These are phyloP conservation scores for Scheffersomyces spartinae DNA, from an alignment of 805 yeast genomes.

Conservation along the genomic window DNA sequence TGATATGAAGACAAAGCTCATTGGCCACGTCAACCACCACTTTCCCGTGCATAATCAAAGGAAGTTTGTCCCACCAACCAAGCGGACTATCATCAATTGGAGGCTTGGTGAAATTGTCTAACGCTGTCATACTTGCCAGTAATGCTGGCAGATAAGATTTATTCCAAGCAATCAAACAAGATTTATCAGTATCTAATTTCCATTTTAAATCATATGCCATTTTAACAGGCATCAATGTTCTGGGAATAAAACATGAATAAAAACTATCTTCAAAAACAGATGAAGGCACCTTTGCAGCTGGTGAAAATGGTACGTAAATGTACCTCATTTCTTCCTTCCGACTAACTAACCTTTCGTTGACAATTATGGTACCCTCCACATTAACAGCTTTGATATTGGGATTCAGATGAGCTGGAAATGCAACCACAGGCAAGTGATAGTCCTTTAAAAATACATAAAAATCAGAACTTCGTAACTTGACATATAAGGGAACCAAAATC, in stretches of 20 bases:
- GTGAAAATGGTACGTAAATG: slow-evolving; percentile 48
- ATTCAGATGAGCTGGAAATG: slow-evolving; percentile 29
- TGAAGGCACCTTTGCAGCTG: slow-evolving; percentile 30
- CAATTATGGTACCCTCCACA: slow-evolving; percentile 35
- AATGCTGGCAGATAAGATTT: slow-evolving; percentile 51
- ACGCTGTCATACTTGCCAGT: slow-evolving; percentile 33
- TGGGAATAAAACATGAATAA: slow-evolving; percentile 44
- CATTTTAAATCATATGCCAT: slow-evolving; percentile 39
- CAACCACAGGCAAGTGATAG: slow-evolving; percentile 45
- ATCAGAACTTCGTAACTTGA: slow-evolving; percentile 31
- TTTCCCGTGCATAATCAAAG: slow-evolving; percentile 43
- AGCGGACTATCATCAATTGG: slow-evolving; percentile 32
- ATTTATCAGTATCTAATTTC: slow-evolving; percentile 29
- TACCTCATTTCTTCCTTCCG: slow-evolving; percentile 33
- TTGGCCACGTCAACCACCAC: slow-evolving; percentile 35
- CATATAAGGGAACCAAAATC: slow-evolving; percentile 38
- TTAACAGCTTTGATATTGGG: slow-evolving; percentile 15
- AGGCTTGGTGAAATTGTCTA: slow-evolving; percentile 35
- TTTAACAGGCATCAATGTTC: slow-evolving; percentile 57
- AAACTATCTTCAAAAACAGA: slow-evolving; percentile 27
- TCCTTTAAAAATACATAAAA: slow-evolving; percentile 38
- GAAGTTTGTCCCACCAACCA: slow-evolving; percentile 43
- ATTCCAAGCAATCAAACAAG: slow-evolving; percentile 53
- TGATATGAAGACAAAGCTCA: slow-evolving; percentile 52
- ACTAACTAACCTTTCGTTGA: slow-evolving; percentile 44